phyloP scores from a whole-genome alignment of 129 eudicot species.

The Tanacetum coccineum region DNA sequence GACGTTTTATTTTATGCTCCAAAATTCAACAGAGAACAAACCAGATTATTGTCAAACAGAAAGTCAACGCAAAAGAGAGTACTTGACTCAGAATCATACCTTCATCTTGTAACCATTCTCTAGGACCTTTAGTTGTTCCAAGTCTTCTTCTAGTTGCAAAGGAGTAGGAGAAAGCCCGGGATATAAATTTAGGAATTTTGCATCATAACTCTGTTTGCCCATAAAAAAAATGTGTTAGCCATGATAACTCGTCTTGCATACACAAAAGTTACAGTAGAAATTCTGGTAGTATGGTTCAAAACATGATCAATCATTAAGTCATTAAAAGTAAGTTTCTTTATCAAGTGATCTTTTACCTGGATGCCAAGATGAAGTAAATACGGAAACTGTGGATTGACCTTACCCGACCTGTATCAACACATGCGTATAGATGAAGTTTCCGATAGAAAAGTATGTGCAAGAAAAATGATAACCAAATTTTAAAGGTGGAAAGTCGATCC shows the following conservation, averaged over 20 bases:
- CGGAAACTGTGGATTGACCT: slow-evolving; percentile 63
- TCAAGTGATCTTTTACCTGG: slow-evolving; percentile 48
- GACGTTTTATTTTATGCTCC: too few relatives aligned
- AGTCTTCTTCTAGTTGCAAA: slow-evolving; percentile 91
- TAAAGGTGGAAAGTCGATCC: not conserved
- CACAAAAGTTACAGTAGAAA: too few relatives aligned
- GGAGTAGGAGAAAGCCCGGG: slow-evolving; percentile 69
- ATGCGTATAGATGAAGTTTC: not conserved
- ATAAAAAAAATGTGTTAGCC: slow-evolving; percentile 2
- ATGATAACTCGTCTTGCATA: not conserved
- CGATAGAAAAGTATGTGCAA: not conserved
- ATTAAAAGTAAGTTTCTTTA: not conserved
- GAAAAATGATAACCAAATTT: too few relatives aligned
- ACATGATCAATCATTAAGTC: not conserved
- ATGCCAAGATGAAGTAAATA: slow-evolving; percentile 89
- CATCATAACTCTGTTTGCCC: slow-evolving; percentile 56
- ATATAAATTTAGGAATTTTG: slow-evolving; percentile 63
- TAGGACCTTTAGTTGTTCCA: slow-evolving; percentile 84
- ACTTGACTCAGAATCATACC: slow-evolving; percentile 29
- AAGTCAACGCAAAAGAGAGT: not conserved
- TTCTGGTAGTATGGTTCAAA: too few relatives aligned
- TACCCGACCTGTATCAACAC: slow-evolving; percentile 55
- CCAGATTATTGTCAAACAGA: not conserved
- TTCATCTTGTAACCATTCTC: slow-evolving; percentile 92
- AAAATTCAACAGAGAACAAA: not conserved